phyloP scores from a whole-genome alignment of 2,329 filamentous ascomycete genomes.

The Beauveria asiatica region DNA sequence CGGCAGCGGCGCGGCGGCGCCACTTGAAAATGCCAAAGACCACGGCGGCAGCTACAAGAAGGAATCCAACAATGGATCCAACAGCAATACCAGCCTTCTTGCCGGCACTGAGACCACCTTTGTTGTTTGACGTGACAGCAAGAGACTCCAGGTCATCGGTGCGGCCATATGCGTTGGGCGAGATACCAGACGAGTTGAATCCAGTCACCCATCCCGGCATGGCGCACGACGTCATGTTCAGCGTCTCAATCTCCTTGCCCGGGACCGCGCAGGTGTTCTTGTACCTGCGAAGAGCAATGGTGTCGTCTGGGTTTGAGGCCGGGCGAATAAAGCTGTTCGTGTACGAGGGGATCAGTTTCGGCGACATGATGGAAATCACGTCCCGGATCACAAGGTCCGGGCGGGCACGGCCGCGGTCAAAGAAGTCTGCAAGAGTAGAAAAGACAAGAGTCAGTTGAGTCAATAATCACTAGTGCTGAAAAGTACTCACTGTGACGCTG shows the following conservation, averaged over 20 bases:
- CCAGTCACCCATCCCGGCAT: not conserved
- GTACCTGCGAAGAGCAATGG: not conserved
- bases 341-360: not conserved
- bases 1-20: not conserved
- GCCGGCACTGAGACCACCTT: not conserved
- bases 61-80: not conserved
- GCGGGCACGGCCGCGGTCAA: constrained; percentile 8
- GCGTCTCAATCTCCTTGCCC: not conserved
- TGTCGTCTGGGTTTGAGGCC: not conserved
- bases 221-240: not conserved
- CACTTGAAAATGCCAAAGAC: not conserved
- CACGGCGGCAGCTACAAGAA: not conserved
- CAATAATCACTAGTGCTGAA: not conserved
- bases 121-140: not conserved
- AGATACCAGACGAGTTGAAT: not conserved
- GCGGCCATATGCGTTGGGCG: not conserved
- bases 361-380: constrained; percentile 1
- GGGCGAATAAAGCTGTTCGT: not conserved
- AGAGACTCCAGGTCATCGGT: not conserved
- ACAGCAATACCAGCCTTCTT: not conserved
- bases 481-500: constrained; percentile 8
- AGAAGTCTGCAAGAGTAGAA: constrained; percentile 3
- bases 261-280: not conserved
- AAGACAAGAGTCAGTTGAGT: not conserved
- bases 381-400: constrained; percentile 7